Evolutionary conservation across 2,329 filamentous ascomycete genomes (phyloP).

Genomic region (Erysiphe pulchra): DNA sequence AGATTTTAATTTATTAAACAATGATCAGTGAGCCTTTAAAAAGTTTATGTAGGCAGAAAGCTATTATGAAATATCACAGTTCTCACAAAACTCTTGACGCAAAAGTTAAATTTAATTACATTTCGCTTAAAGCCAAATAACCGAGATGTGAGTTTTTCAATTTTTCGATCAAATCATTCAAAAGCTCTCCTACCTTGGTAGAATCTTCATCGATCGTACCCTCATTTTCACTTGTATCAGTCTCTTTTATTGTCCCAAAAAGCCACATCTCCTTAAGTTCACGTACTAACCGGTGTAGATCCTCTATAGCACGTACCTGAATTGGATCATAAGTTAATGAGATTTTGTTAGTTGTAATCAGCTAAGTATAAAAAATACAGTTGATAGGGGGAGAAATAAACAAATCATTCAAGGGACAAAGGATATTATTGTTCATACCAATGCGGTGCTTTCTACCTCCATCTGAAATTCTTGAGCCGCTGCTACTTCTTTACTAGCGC

Average conservation of each 20-base stretch:
- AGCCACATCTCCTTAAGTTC: constrained; percentile 25
- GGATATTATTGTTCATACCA: constrained; percentile 7
- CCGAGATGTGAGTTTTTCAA: no score
- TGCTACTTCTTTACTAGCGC: constrained; percentile 11
- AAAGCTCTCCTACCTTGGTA: constrained; percentile 11
- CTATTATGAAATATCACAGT: no score
- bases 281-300: constrained; percentile 21
- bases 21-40: no score
- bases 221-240: constrained; percentile 18
- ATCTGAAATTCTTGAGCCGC: constrained; percentile 12
- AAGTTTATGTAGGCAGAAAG: no score
- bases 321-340: background rate
- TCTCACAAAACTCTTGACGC: no score
- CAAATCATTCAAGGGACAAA: background rate
- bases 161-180: constrained; percentile 3
- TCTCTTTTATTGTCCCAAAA: constrained; percentile 19
- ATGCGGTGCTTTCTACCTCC: constrained; percentile 12
- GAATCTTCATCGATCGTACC: constrained; percentile 16
- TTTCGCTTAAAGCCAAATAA: no score
- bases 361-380: no score
- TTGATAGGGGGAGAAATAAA: background rate
- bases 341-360: background rate
- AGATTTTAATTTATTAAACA: no score
- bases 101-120: no score
- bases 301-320: constrained; percentile 14